Evolutionary conservation across 768 basidiomycete species (phyloP).

Genomic region (Cantharellus anzutake): DNA sequence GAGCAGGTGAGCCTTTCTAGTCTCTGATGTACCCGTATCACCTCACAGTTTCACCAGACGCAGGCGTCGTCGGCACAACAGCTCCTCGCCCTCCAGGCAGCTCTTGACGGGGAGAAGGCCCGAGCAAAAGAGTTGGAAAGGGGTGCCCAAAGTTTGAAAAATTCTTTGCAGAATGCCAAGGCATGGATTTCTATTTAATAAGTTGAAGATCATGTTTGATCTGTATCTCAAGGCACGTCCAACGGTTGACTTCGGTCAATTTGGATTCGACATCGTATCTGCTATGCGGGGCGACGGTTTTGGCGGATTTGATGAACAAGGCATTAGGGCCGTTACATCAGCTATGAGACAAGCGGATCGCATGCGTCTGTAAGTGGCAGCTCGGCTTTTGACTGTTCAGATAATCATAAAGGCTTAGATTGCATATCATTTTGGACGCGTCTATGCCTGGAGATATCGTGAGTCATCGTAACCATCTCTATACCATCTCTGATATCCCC

Average conservation of each 20-base stretch:
- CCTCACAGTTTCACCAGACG: slow-evolving; percentile 16
- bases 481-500: slow-evolving; percentile 44
- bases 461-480: slow-evolving; percentile 9
- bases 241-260: background rate
- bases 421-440: slow-evolving; percentile 37
- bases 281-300: slow-evolving; percentile 29
- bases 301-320: slow-evolving; percentile 50
- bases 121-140: slow-evolving; percentile 17
- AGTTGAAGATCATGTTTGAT: background rate
- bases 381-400: background rate
- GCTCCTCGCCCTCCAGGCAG: slow-evolving; percentile 70
- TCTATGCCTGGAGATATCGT: slow-evolving; percentile 17
- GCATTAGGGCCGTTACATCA: slow-evolving; percentile 44
- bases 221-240: background rate
- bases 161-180: background rate
- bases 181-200: background rate
- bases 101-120: slow-evolving; percentile 44
- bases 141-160: slow-evolving; percentile 1
- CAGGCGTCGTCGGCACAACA: slow-evolving; percentile 67
- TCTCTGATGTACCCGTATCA: background rate
- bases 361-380: slow-evolving; percentile 44
- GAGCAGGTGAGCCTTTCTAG: slow-evolving; percentile 27
- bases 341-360: slow-evolving; percentile 44
- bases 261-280: slow-evolving; percentile 5
- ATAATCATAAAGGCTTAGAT: background rate